These are phyloP conservation scores for Sicyos edulis DNA, from an alignment of 306 rosid species.

Conservation along the genomic window DNA sequence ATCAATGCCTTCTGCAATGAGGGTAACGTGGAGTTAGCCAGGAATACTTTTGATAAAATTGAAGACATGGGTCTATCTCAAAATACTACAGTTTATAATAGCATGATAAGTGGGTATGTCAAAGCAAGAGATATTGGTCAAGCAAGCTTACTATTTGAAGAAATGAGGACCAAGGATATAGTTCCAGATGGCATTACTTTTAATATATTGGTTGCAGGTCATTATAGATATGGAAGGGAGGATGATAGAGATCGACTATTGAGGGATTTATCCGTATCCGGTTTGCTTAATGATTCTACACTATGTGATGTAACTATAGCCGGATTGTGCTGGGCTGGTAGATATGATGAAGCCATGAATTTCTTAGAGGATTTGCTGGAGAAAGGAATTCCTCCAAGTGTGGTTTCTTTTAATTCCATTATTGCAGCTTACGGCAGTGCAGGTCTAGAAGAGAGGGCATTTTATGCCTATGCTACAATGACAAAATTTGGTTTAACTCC, in stretches of 20 bases:
- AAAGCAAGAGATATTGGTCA: conserved; percentile 65
- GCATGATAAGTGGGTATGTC: conserved; percentile 63
- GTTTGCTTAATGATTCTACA: conserved; percentile 37
- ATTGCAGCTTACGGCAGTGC: conserved; percentile 59
- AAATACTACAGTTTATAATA: conserved; percentile 39
- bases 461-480: conserved; percentile 46
- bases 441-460: conserved; percentile 58
- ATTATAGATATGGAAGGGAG: conserved; percentile 55
- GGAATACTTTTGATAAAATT: conserved; percentile 46
- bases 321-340: conserved; percentile 67
- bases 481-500: conserved; percentile 42
- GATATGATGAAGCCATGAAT: conserved; percentile 44
- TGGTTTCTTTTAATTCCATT: conserved; percentile 58
- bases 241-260: conserved; percentile 49
- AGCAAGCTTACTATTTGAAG: conserved; percentile 56
- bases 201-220: conserved; percentile 60
- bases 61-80: conserved; percentile 33
- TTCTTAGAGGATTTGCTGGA: conserved; percentile 48
- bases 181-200: conserved; percentile 65
- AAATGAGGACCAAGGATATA: conserved; percentile 50
- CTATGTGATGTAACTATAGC: conserved; percentile 42
- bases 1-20: conserved; percentile 63
- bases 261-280: conserved; percentile 33
- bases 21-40: conserved; percentile 55
- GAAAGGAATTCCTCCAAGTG: conserved; percentile 52